phyloP scores from a whole-genome alignment of 2,329 filamentous ascomycete genomes.

The Metarhizium rileyi region DNA sequence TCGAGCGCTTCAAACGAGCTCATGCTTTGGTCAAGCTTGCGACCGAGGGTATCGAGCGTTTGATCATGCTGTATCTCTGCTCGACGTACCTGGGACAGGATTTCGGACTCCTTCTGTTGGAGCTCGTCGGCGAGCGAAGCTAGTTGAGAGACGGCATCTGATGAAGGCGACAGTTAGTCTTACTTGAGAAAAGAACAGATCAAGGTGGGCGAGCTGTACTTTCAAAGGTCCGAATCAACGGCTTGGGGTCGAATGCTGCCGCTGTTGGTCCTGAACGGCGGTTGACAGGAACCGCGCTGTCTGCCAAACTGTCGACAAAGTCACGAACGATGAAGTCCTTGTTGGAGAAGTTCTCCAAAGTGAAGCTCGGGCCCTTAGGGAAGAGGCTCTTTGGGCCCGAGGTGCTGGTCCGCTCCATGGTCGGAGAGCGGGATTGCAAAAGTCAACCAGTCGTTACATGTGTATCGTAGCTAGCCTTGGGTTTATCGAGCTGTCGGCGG shows the following conservation, averaged over 20 bases:
- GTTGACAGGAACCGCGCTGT: constrained; percentile 67
- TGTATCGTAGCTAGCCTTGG: constrained; percentile 9
- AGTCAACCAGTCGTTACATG: constrained; percentile 20
- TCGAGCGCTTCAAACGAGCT: constrained; percentile 87
- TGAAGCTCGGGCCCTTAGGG: constrained; percentile 72
- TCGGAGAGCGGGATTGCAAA: constrained; percentile 14
- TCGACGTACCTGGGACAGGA: constrained; percentile 78
- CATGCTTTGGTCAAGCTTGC: constrained; percentile 86
- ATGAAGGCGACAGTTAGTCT: background rate
- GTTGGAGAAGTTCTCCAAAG: constrained; percentile 76
- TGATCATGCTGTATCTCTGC: constrained; percentile 89
- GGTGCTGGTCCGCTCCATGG: constrained; percentile 34
- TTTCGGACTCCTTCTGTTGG: constrained; percentile 81
- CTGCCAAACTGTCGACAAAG: constrained; percentile 88
- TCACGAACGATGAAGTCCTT: constrained; percentile 97
- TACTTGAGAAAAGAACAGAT: background rate
- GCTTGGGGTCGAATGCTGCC: constrained; percentile 82
- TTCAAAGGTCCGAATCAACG: constrained; percentile 91
- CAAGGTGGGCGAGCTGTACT: constrained; percentile 30
- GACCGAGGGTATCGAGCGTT: constrained; percentile 77
- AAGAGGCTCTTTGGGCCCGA: constrained; percentile 53
- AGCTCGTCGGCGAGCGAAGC: constrained; percentile 70
- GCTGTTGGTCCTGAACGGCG: constrained; percentile 64
- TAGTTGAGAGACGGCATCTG: constrained; percentile 58
- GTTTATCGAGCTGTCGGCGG: background rate